A percentile compares a stretch with the other conserved stretches of the same genome.
phyloP scores from a whole-genome alignment of 306 rosid genomes.

The Hippophae gyantsensis region DNA sequence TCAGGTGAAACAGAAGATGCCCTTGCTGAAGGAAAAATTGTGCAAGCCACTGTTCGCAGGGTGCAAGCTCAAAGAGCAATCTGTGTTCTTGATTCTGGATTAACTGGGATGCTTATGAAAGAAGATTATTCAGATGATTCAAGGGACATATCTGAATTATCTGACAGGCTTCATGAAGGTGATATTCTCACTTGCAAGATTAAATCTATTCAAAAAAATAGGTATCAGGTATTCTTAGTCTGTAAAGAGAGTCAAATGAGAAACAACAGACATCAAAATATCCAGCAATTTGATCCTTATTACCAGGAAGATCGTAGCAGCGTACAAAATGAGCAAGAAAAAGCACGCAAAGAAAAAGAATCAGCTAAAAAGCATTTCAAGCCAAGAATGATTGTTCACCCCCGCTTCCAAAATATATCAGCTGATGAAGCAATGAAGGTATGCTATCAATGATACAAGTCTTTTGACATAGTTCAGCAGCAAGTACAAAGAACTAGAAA shows the following conservation, averaged over 20 bases:
- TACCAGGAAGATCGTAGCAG: slow-evolving; percentile 76
- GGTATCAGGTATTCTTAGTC: slow-evolving; percentile 87
- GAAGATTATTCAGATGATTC: slow-evolving; percentile 87
- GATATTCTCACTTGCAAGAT: slow-evolving; percentile 93
- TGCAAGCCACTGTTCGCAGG: slow-evolving; percentile 85
- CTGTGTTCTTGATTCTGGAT: slow-evolving; percentile 87
- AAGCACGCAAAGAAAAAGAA: slow-evolving; percentile 85
- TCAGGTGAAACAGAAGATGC: slow-evolving; percentile 95
- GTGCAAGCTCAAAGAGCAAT: slow-evolving; percentile 80
- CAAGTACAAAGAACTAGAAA: too few species aligned
- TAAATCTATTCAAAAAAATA: slow-evolving; percentile 87
- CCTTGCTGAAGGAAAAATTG: slow-evolving; percentile 84
- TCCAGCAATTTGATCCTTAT: slow-evolving; percentile 49
- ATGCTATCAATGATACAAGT: slow-evolving; percentile 15
- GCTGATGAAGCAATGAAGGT: slow-evolving; percentile 98
- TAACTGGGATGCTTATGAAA: slow-evolving; percentile 93
- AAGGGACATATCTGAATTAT: slow-evolving; percentile 72
- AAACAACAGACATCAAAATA: slow-evolving; percentile 54
- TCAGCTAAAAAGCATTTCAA: slow-evolving; percentile 88
- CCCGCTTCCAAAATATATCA: slow-evolving; percentile 91
- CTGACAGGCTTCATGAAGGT: slow-evolving; percentile 78
- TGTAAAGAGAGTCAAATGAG: slow-evolving; percentile 90
- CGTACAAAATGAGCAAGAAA: slow-evolving; percentile 70
- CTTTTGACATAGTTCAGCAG: neutral
- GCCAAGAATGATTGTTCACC: slow-evolving; percentile 98